phyloP scores from a whole-genome alignment of 2,329 filamentous ascomycete species.

The Endoconidiophora polonica region DNA sequence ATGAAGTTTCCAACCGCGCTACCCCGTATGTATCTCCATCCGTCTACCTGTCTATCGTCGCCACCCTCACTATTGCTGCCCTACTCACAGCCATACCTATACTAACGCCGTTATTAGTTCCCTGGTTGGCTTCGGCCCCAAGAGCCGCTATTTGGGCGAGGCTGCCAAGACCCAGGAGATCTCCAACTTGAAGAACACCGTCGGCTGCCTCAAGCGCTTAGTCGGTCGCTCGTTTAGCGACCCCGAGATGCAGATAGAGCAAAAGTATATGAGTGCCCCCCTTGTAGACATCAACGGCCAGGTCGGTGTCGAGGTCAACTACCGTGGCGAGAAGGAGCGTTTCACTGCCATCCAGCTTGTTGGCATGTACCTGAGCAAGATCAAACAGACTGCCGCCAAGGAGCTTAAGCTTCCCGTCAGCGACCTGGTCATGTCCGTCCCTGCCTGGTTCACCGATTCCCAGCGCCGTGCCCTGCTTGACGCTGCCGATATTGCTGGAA shows the following conservation, averaged over 20 bases:
- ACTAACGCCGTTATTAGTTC: constrained; percentile 37
- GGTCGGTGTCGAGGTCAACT: constrained; percentile 84
- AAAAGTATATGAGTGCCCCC: constrained; percentile 72
- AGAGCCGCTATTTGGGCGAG: constrained; percentile 87
- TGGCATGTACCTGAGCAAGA: constrained; percentile 90
- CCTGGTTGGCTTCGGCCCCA: constrained; percentile 86
- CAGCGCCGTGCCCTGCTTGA: constrained; percentile 83
- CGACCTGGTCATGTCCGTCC: constrained; percentile 86
- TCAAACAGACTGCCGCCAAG: constrained; percentile 69
- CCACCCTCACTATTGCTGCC: background rate
- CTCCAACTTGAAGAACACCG: constrained; percentile 98
- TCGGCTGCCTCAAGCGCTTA: constrained; percentile 81
- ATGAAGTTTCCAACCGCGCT: constrained; percentile 96
- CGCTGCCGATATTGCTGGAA: constrained; percentile 79
- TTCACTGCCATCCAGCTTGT: constrained; percentile 90
- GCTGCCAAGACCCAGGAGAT: constrained; percentile 96
- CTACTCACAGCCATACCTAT: background rate
- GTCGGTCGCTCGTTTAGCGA: constrained; percentile 74
- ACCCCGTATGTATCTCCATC: constrained; percentile 61
- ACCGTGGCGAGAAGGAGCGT: constrained; percentile 85
- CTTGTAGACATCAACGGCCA: constrained; percentile 85
- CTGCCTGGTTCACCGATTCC: constrained; percentile 90
- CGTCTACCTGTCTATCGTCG: constrained; percentile 6
- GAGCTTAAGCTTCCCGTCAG: constrained; percentile 85
- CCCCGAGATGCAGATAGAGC: constrained; percentile 84